Base-by-base conservation (phyloP, 306 rosid genomes). In the Rubus parviflorus region DNA sequence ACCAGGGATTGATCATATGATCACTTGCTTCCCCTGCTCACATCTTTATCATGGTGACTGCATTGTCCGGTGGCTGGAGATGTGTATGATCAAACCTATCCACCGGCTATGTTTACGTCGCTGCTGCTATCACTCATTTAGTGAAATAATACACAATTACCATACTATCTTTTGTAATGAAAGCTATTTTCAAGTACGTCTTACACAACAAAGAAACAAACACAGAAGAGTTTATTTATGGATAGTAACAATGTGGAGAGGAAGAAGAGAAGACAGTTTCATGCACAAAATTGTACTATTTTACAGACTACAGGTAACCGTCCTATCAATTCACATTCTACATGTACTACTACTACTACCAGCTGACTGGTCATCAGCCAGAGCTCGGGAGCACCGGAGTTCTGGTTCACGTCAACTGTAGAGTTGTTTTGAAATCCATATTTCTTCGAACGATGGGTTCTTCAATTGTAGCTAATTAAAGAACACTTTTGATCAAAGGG, bases 311-410 rank as follows among this genome's bases (percentile, higher is more conserved):
- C 23, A 70, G 8, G 75, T 38, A 19, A 72, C 75, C 49, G 16
- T 72, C n/a, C 49, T 40, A 72, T 54, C 15, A 41, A 54, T 41
- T 54, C 51, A 54, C 66, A 72, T 41, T 73, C 66, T 54, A 53
- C 65, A 72, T 40, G 7, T 35, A 51, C 22, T 7, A 74, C 45
- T 45, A 45, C 51, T 42, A 22, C 60, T 3, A 74, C 77, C 57
- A 19, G 69, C 14, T 17, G 48, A 46, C 78, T 30, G 60, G 48
- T 73, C 60, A 61, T 61, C 52, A 46, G 70, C 78, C 78, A 30
- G 58, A 30, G 47, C 58, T 58, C 35, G 1, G 25, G 47, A 41
- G 5, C 10, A 53, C 20, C 37, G 6, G 70, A 61, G n/a, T 66
- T 61, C 70, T 8, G 47, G 70, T 47, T 74, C 70, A 48, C 70